A percentile compares a stretch with the other conserved stretches of the same genome.
phyloP scores from a whole-genome alignment of 2,329 filamentous ascomycete species.

The Knufia fluminis region DNA sequence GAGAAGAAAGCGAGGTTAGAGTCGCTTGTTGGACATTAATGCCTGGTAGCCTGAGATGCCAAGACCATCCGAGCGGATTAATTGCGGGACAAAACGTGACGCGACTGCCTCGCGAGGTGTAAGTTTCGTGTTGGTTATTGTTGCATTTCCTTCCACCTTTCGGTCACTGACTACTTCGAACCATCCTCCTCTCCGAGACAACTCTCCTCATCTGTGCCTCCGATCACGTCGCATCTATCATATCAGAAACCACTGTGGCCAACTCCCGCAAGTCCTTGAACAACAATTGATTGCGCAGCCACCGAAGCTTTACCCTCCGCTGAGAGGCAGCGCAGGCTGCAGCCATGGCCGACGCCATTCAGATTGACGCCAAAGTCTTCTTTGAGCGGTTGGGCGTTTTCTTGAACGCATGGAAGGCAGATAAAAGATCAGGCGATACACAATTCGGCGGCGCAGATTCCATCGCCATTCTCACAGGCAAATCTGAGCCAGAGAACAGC shows the following conservation, averaged over 20 bases:
- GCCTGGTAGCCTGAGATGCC: too few relatives aligned
- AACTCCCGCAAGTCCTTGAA: not conserved
- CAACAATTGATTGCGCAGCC: not conserved
- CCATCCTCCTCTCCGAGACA: not conserved
- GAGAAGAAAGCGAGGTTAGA: too few relatives aligned
- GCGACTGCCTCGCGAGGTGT: not conserved
- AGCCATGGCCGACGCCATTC: constrained; percentile 68
- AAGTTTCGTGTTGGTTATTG: not conserved
- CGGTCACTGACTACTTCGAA: not conserved
- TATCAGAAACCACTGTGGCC: not conserved
- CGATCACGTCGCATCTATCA: not conserved
- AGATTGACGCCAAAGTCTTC: constrained; percentile 88
- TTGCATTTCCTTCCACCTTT: not conserved
- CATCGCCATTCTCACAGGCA: constrained; percentile 86
- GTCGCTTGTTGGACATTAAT: too few relatives aligned
- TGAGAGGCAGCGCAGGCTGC: constrained; percentile 9
- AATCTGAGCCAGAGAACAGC: constrained; percentile 70
- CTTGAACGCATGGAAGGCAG: constrained; percentile 86
- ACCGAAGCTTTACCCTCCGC: not conserved
- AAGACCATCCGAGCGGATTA: too few relatives aligned
- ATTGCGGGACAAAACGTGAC: not conserved
- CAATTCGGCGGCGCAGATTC: constrained; percentile 80
- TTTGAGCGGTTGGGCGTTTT: constrained; percentile 86
- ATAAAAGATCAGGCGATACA: constrained; percentile 68
- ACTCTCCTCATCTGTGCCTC: not conserved